phyloP scores from a whole-genome alignment of 78 protist genomes.

The Mantamonas sphyraenae region DNA sequence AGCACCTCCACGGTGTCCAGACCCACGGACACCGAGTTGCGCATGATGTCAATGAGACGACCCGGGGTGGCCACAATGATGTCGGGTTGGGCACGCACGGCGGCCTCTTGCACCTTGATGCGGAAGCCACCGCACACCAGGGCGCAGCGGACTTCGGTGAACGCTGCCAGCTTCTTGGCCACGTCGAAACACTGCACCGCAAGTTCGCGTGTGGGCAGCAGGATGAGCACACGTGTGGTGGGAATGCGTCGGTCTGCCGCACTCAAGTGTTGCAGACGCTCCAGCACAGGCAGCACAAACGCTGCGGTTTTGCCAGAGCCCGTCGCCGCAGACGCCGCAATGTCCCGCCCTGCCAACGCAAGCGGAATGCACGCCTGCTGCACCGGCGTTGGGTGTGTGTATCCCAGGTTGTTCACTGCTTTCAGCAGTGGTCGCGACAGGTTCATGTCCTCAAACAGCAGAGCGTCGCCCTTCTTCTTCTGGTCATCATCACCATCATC shows the following conservation, averaged over 20 bases:
- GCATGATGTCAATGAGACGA: constrained; percentile 76
- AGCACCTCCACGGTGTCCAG: constrained; percentile 58
- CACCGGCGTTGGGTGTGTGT: constrained; percentile 14
- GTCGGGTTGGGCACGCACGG: constrained; percentile 56
- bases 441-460: constrained; percentile 1
- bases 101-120: constrained; percentile 47
- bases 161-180: constrained; percentile 42
- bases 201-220: constrained; percentile 85
- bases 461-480: neutral
- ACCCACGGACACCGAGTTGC: constrained; percentile 56
- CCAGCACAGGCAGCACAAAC: constrained; percentile 71
- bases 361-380: constrained; percentile 47
- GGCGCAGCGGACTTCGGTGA: constrained; percentile 51
- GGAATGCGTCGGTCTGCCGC: constrained; percentile 15
- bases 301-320: constrained; percentile 91
- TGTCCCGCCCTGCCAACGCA: constrained; percentile 60
- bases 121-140: constrained; percentile 62
- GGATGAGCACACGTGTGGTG: constrained; percentile 31
- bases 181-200: constrained; percentile 75
- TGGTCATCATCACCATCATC: constrained; percentile 7
- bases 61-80: constrained; percentile 91
- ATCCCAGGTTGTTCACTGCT: neutral
- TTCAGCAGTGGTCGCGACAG: neutral
- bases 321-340: constrained; percentile 71
- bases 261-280: constrained; percentile 40